Conservation (phyloP, 495 filamentous ascomycete species). For the Xylaria castorea region DNA sequence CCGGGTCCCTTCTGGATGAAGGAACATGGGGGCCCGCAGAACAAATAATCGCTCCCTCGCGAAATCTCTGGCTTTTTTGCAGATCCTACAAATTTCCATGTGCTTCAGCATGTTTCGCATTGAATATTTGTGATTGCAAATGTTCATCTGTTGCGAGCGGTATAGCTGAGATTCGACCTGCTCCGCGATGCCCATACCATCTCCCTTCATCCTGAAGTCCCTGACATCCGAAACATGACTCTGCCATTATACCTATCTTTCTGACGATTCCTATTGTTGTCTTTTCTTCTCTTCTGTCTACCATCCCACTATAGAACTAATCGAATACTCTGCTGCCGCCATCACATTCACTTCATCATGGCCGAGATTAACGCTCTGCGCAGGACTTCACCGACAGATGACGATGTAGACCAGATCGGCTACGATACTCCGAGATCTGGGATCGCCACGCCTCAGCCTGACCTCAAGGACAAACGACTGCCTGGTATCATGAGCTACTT, state of each 20-base stretch:
- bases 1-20: conserved; percentile 28
- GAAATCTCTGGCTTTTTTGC: conserved; percentile 26
- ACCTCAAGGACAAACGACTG: conserved; percentile 86
- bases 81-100: conserved; percentile 18
- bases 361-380: conserved; percentile 52
- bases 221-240: conserved; percentile 28
- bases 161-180: conserved; percentile 24
- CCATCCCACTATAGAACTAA: conserved; percentile 28
- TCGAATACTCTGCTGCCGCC: conserved; percentile 18
- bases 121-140: conserved; percentile 6
- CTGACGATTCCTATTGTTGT: conserved; percentile 25
- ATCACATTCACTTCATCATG: conserved; percentile 32
- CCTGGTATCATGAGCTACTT: conserved; percentile 94
- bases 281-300: conserved; percentile 16
- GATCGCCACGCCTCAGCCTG: conserved; percentile 85
- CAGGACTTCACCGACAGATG: conserved; percentile 63
- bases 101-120: conserved; percentile 22
- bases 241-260: conserved; percentile 36
- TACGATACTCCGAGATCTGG: conserved; percentile 84
- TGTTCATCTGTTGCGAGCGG: conserved; percentile 23
- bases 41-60: conserved; percentile 31
- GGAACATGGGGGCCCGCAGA: conserved; percentile 27
- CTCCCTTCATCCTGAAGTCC: conserved; percentile 22
- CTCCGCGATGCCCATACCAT: conserved; percentile 25
- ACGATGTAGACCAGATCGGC: conserved; percentile 77